These are phyloP conservation scores for Eucalyptus cloeziana DNA, from an alignment of 345 rosid species.

Conservation along the genomic window DNA sequence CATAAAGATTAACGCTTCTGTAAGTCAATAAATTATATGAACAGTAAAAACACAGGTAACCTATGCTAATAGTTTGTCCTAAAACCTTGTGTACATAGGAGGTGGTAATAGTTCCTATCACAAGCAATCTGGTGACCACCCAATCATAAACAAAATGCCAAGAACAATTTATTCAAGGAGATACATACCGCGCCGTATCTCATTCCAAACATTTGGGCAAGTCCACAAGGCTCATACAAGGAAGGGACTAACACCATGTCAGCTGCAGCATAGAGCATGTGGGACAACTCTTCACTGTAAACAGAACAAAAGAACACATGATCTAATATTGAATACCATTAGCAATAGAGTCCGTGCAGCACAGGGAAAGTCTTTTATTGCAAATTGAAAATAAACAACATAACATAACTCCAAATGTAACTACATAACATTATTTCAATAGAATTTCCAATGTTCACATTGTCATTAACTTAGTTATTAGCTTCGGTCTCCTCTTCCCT, in stretches of 20 bases:
- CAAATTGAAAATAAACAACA: not conserved
- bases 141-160: not conserved
- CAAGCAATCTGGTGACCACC: not conserved
- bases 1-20: not conserved
- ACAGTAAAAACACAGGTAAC: not conserved
- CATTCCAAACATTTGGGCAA: conserved; percentile 61
- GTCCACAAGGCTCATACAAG: conserved; percentile 54
- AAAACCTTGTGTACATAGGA: not conserved
- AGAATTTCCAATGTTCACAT: not conserved
- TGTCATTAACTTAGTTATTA: not conserved
- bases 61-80: not conserved
- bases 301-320: not conserved
- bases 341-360: not conserved
- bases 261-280: conserved; percentile 58
- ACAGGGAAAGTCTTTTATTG: not conserved
- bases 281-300: conserved; percentile 47
- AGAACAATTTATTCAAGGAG: not conserved
- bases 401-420: not conserved
- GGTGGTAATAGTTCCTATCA: not conserved
- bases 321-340: not conserved
- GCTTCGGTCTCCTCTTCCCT: not conserved
- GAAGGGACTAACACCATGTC: conserved; percentile 56
- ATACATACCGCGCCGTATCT: conserved; percentile 43
- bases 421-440: not conserved
- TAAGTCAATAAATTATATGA: not conserved